Evolutionary conservation across 2,329 filamentous ascomycete genomes (phyloP).

Genomic region (Xylariaceae sp.): DNA sequence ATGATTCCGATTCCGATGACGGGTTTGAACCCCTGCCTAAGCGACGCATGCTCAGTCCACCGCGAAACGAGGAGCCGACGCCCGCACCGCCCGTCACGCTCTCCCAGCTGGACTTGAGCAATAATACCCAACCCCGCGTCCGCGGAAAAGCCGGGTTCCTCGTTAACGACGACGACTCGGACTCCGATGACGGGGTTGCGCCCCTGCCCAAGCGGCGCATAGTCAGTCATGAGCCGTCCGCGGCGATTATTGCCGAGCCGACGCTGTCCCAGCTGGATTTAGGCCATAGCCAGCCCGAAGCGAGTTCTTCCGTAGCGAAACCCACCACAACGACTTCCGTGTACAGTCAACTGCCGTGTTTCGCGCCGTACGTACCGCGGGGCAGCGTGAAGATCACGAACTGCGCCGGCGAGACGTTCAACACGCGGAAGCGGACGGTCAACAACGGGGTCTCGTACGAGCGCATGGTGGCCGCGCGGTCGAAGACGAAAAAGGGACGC

Average conservation of each 20-base stretch:
- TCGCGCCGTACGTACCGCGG: constrained; percentile 21
- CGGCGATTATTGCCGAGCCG: constrained; percentile 26
- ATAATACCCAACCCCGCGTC: constrained; percentile 28
- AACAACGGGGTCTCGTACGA: constrained; percentile 53
- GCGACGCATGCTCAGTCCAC: constrained; percentile 38
- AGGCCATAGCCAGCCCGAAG: constrained; percentile 13
- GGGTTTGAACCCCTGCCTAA: constrained; percentile 39
- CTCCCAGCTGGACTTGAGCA: constrained; percentile 11
- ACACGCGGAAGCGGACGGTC: constrained; percentile 50
- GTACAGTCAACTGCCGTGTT: neutral
- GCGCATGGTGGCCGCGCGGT: constrained; percentile 61
- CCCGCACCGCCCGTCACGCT: constrained; percentile 21
- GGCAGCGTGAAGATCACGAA: constrained; percentile 43
- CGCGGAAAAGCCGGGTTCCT: constrained; percentile 41
- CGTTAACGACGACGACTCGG: constrained; percentile 34
- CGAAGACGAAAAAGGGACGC: constrained; percentile 59
- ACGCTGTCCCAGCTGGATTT: constrained; percentile 11
- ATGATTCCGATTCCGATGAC: constrained; percentile 35
- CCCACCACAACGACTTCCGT: neutral
- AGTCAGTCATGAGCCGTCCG: constrained; percentile 29
- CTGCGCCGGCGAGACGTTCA: constrained; percentile 52
- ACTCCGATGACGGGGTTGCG: constrained; percentile 36
- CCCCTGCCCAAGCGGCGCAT: constrained; percentile 42
- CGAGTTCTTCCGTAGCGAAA: constrained; percentile 21
- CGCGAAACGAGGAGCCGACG: constrained; percentile 25